phyloP scores from a whole-genome alignment of 768 basidiomycete species.

The Mycena olivaceomarginata region DNA sequence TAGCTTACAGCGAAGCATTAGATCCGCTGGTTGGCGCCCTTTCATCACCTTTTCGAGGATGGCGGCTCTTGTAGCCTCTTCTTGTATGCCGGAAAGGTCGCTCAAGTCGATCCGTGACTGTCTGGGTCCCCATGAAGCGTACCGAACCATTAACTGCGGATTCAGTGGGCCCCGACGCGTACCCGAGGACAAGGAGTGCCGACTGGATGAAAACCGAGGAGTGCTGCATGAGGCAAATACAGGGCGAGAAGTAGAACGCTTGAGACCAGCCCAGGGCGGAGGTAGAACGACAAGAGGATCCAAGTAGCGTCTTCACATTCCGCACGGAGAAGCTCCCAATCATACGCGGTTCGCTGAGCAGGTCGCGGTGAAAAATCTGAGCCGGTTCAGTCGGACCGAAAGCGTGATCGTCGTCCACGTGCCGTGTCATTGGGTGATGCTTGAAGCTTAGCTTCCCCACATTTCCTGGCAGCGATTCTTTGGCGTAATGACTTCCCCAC shows the following conservation, averaged over 20 bases:
- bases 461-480: background rate
- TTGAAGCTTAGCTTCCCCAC: slow-evolving; percentile 1
- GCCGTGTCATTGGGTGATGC: background rate
- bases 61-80: slow-evolving; percentile 82
- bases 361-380: slow-evolving; percentile 40
- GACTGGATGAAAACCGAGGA: slow-evolving; percentile 27
- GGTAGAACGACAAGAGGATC: background rate
- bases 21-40: slow-evolving; percentile 90
- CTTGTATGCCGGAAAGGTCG: slow-evolving; percentile 66
- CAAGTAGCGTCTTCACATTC: slow-evolving; percentile 35
- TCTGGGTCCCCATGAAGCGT: slow-evolving; percentile 60
- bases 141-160: slow-evolving; percentile 18
- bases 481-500: background rate
- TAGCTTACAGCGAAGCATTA: slow-evolving; percentile 92
- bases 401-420: background rate
- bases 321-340: slow-evolving; percentile 32
- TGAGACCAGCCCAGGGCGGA: background rate
- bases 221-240: slow-evolving; percentile 2
- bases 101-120: slow-evolving; percentile 54
- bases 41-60: slow-evolving; percentile 92
- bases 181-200: slow-evolving; percentile 25
- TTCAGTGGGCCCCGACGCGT: slow-evolving; percentile 1
- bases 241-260: background rate
- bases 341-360: slow-evolving; percentile 35
- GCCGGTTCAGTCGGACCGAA: slow-evolving; percentile 38